These are phyloP conservation scores for Tolypocladium tundrense DNA, from an alignment of 2,329 filamentous ascomycete species.

Conservation along the genomic window DNA sequence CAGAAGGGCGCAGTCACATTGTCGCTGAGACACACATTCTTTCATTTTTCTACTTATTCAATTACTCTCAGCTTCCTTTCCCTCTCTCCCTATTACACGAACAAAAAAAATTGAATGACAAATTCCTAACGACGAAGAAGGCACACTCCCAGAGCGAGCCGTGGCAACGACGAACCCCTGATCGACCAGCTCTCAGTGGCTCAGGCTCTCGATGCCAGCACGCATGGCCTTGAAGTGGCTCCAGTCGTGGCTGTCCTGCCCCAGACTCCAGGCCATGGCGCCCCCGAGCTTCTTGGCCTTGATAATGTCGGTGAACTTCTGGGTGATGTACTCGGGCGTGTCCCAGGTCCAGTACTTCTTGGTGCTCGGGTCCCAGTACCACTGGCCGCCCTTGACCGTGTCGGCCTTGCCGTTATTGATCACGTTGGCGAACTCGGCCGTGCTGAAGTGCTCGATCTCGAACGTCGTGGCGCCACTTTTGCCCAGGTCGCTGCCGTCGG, in stretches of 20 bases:
- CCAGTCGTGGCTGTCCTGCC: slow-evolving; percentile 34
- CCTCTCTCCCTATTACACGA: neutral
- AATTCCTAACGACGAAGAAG: no score
- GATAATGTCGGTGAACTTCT: slow-evolving; percentile 37
- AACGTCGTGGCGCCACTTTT: slow-evolving; percentile 31
- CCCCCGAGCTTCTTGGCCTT: slow-evolving; percentile 32
- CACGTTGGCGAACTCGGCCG: slow-evolving; percentile 29
- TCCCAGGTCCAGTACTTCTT: slow-evolving; percentile 47
- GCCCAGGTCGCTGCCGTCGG: slow-evolving; percentile 48
- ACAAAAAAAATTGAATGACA: neutral
- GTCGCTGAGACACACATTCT: neutral
- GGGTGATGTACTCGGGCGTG: slow-evolving; percentile 32
- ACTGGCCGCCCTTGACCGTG: slow-evolving; percentile 40
- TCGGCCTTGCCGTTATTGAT: slow-evolving; percentile 29
- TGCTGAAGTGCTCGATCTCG: slow-evolving; percentile 20
- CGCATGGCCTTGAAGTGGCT: slow-evolving; percentile 32
- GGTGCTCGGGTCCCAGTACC: slow-evolving; percentile 38
- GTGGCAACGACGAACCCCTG: neutral
- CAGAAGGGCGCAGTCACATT: neutral
- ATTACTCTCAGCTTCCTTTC: neutral
- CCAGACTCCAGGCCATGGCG: slow-evolving; percentile 44
- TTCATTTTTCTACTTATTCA: neutral
- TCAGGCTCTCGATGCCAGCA: slow-evolving; percentile 2
- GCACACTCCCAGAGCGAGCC: neutral
- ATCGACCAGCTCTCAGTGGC: neutral